Evolutionary conservation across 202 grass and related monocot genomes (phyloP), one percentile per base, ranked within the genome.

Genomic region (Setaria viridis): DNA sequence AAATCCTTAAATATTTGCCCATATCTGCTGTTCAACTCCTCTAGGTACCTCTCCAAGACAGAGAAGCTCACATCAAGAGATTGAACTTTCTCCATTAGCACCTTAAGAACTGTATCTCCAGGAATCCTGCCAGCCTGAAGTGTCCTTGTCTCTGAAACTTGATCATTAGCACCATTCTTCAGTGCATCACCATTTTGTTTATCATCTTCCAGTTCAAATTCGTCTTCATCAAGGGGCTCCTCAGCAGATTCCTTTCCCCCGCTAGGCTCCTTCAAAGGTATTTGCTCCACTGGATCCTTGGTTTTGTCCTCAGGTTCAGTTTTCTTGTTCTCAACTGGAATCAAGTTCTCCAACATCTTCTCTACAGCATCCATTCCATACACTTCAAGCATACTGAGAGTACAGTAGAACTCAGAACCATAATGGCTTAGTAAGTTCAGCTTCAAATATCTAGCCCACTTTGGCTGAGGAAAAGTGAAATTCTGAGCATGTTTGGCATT

Each of bases 341-440:
- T 99, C 86, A 99, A 85, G 85, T 93, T 90, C 85, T 99, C 92
- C 9, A 99, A 74, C 97, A 99, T 99, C 89, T 90, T 94, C 80
- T 99, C 97, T 20, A 99, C 90, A 30, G 94, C 97, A 97, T 99
- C 97, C 81, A 99, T 93, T 79, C 97, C 97, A 79, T 97, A 94
- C 34, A 99, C 90, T 86, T 99, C 97, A 59, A 97, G 86, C 55
- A 90, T 79, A 85, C 97, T 99, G 64, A 99, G 67, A 19, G 97
- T 99, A 77, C 97, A 99, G 46, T 94, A 99, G 85, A 96, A 97
- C 68, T 94, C 97, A 29, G 90, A 91, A 78, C 97, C 97, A 77
- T 99, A 97, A 89, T 99, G 97, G 70, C 73, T 97, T 32, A 94
- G 60, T 62, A 99, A 89, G 58, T 90, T 99, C 71, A 97, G 81